phyloP scores from a whole-genome alignment of 2,329 filamentous ascomycete genomes.

The Venturia oleaginea region DNA sequence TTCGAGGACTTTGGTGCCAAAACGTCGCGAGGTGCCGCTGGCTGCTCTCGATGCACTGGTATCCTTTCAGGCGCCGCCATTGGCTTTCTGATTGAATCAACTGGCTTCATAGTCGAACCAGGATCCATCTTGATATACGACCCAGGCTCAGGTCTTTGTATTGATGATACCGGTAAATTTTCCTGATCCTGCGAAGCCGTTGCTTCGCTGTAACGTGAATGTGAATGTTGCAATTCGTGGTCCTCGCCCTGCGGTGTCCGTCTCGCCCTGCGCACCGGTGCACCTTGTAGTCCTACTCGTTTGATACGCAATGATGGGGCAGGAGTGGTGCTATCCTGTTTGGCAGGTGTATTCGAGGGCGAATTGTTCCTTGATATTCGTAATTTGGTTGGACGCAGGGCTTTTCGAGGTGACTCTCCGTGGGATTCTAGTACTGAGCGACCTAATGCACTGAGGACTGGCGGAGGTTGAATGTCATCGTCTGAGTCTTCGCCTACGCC shows the following conservation, averaged over 20 bases:
- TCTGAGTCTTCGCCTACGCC: conserved; percentile 77
- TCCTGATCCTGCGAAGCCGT: conserved; percentile 65
- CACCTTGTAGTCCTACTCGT: conserved; percentile 29
- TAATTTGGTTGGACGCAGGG: conserved; percentile 26
- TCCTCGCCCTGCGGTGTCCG: conserved; percentile 26
- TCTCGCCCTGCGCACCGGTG: conserved; percentile 29
- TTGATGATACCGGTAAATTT: conserved; percentile 56
- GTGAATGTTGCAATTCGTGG: conserved; percentile 7
- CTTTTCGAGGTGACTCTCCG: conserved; percentile 19
- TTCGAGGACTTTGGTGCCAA: conserved; percentile 10
- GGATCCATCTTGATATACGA: conserved; percentile 24
- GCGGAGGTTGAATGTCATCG: conserved; percentile 72
- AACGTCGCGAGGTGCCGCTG: conserved; percentile 3
- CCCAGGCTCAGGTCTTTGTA: conserved; percentile 20
- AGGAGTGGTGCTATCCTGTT: conserved; percentile 31
- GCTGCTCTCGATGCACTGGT: conserved; percentile 9
- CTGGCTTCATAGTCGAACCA: conserved; percentile 18
- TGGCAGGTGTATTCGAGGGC: conserved; percentile 28
- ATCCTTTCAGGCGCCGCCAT: neutral
- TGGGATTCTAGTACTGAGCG: conserved; percentile 34
- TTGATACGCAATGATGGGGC: conserved; percentile 32
- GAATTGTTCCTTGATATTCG: conserved; percentile 28
- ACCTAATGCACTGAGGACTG: conserved; percentile 83
- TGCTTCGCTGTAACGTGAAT: conserved; percentile 41
- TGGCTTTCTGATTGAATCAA: conserved; percentile 8